A percentile compares a stretch with the other conserved stretches of the same genome.
Conservation (phyloP, 306 rosid species). For the Castanospermum australe region DNA sequence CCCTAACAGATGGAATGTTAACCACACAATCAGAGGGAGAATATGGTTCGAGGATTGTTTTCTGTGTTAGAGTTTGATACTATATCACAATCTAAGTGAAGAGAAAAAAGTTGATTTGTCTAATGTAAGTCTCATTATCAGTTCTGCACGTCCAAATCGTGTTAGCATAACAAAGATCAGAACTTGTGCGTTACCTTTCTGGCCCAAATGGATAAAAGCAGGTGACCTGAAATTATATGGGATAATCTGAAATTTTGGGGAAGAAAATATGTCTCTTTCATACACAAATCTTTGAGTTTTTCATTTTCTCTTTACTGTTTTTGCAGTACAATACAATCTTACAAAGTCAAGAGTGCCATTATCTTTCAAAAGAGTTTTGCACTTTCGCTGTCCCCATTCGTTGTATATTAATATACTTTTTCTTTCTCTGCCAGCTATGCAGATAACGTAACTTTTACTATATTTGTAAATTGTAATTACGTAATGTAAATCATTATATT, state of each 20-base stretch:
- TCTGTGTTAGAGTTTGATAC: slow-evolving; percentile 32
- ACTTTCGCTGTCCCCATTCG: neutral
- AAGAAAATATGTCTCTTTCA: slow-evolving; percentile 27
- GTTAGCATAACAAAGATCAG: slow-evolving; percentile 20
- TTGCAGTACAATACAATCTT: neutral
- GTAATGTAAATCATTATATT: no score
- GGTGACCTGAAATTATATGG: slow-evolving; percentile 17
- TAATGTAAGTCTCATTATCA: slow-evolving; percentile 5
- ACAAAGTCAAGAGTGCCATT: neutral
- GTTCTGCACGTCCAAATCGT: slow-evolving; percentile 4
- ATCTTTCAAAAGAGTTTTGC: neutral
- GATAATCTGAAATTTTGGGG: slow-evolving; percentile 1
- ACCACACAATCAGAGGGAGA: slow-evolving; percentile 21
- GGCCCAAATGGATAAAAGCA: slow-evolving; percentile 22
- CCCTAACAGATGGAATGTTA: slow-evolving; percentile 38
- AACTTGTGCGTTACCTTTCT: neutral
- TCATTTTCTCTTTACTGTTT: neutral
- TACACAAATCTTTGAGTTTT: neutral
- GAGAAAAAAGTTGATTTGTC: slow-evolving; percentile 19
- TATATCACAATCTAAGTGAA: slow-evolving; percentile 33
- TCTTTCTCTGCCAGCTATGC: no score
- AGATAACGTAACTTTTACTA: no score
- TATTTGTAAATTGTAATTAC: no score
- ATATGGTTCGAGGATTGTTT: slow-evolving; percentile 34
- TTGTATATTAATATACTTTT: neutral